A percentile compares a stretch with the other conserved stretches of the same genome.
Conservation (phyloP, 2,329 filamentous ascomycete species). For the Clonostachys rhizophaga region DNA sequence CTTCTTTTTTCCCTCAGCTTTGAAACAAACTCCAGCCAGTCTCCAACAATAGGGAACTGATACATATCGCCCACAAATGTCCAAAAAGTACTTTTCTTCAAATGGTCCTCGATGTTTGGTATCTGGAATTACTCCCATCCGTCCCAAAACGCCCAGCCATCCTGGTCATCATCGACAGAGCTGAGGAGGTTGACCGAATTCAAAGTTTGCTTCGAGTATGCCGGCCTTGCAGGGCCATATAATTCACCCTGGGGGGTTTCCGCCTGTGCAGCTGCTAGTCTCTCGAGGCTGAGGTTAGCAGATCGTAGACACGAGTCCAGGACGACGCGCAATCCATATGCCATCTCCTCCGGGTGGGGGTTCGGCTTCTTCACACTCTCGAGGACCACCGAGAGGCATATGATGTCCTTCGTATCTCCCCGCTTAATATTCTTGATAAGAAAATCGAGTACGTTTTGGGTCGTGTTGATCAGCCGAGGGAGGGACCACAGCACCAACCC, state of each 20-base stretch:
- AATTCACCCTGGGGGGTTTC: background rate
- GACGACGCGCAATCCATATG: conserved; percentile 31
- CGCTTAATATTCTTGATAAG: conserved; percentile 39
- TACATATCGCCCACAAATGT: too few species aligned
- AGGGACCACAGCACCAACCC: conserved; percentile 31
- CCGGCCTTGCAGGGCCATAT: background rate
- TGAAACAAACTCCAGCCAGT: too few species aligned
- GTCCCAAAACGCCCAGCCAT: conserved; percentile 11
- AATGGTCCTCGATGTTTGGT: too few species aligned
- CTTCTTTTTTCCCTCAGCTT: too few species aligned
- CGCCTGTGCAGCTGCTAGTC: conserved; percentile 8
- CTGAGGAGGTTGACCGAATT: background rate
- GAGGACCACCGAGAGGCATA: conserved; percentile 42
- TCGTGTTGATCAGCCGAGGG: conserved; percentile 31
- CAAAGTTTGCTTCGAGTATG: background rate
- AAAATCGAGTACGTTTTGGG: conserved; percentile 40
- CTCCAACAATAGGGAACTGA: too few species aligned
- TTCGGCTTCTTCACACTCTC: conserved; percentile 36
- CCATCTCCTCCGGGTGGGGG: conserved; percentile 33
- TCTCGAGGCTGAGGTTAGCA: conserved; percentile 35
- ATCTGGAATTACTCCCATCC: conserved; percentile 2
- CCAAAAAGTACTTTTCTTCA: too few species aligned
- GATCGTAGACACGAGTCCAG: conserved; percentile 38
- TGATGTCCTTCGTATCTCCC: conserved; percentile 45
- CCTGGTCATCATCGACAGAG: conserved; percentile 29